These are phyloP conservation scores for Camelina neglecta DNA, from an alignment of 345 rosid genomes.

Conservation along the genomic window DNA sequence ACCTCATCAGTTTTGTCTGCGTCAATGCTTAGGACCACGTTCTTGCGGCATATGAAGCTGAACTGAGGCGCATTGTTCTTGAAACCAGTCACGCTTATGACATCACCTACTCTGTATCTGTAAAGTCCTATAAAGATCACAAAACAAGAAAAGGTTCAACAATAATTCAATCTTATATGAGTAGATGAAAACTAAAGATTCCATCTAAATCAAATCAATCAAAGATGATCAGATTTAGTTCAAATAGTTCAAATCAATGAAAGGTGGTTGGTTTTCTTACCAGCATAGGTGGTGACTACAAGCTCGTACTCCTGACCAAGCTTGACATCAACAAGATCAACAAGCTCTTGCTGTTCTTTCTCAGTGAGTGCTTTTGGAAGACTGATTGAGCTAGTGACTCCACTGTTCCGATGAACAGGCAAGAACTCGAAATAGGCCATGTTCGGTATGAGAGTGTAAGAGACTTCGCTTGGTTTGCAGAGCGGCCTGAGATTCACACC, in stretches of 20 bases:
- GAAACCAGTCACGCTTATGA: constrained; percentile 90
- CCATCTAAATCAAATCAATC: not conserved
- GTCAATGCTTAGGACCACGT: constrained; percentile 89
- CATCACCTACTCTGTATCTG: constrained; percentile 95
- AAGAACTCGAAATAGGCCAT: constrained; percentile 97
- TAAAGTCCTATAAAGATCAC: constrained; percentile 65
- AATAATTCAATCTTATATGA: not conserved
- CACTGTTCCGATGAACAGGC: constrained; percentile 75
- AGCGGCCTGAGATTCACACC: constrained; percentile 88
- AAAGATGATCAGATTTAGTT: not conserved
- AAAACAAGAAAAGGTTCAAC: not conserved
- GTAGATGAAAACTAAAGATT: not conserved
- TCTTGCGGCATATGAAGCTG: constrained; percentile 93
- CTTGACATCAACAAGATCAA: constrained; percentile 93
- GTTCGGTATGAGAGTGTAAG: constrained; percentile 85
- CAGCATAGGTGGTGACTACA: constrained; percentile 98
- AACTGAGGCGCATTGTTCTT: constrained; percentile 95
- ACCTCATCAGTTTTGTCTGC: constrained; percentile 97
- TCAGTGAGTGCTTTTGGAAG: constrained; percentile 73
- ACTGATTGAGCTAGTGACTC: constrained; percentile 62
- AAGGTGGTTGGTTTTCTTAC: constrained; percentile 44
- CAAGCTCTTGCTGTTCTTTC: constrained; percentile 80
- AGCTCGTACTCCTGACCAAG: constrained; percentile 95
- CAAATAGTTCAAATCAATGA: not conserved
- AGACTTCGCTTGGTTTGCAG: constrained; percentile 84